Base-by-base conservation (phyloP, 2,329 filamentous ascomycete genomes). In the Pseudocercospora eumusae region DNA sequence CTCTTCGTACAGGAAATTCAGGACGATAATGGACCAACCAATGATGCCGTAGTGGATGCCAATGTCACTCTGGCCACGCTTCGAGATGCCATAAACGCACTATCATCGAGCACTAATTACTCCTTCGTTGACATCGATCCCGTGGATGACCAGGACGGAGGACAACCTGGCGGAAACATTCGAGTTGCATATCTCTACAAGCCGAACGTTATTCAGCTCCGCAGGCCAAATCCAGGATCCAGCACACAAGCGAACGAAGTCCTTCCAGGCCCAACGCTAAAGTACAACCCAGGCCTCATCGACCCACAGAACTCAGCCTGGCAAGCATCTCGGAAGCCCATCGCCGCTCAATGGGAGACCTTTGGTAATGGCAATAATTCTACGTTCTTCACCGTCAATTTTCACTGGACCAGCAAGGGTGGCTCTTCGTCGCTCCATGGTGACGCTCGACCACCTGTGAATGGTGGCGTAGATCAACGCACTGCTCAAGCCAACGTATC, bases 1-100 rank as follows among this genome's bases (percentile, higher is more conserved):
- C 70, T 91, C 61, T 89, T 89, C 71, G 69, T 91, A 2, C 88
- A 91, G 73, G 88, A 91, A 75, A 78, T 91, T 50, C 88, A 90
- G 75, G 88, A 91, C 71, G 80, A 87, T 77, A 82, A 80, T 44
- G 88, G 88, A 13, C 74, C 81, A 2, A 84, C 81, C 11, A 81
- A 90, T 72, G 82, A 89, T 66, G 86, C 83, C 63, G 70, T 82
- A n/a, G 78, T 82, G 13, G 75, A 76, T 44, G 84, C 85, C 45
- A 86, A 87, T 69, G 56, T 80, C 49, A 90, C 88, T 0, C 81
- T 91, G 1, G 72, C 79, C 1, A 81, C 83, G 0, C 81, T 91
- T 1, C 75, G 79, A 0, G 72, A 77, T 2, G 82, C 82, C 15
- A 85, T 90, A 69, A 68, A 60, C 27, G 74, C 77, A 49, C 69